Evolutionary conservation across 1,139 yeast genomes (phyloP), one percentile per base, ranked within the genome.

Genomic region (Lodderomyces margitis): DNA sequence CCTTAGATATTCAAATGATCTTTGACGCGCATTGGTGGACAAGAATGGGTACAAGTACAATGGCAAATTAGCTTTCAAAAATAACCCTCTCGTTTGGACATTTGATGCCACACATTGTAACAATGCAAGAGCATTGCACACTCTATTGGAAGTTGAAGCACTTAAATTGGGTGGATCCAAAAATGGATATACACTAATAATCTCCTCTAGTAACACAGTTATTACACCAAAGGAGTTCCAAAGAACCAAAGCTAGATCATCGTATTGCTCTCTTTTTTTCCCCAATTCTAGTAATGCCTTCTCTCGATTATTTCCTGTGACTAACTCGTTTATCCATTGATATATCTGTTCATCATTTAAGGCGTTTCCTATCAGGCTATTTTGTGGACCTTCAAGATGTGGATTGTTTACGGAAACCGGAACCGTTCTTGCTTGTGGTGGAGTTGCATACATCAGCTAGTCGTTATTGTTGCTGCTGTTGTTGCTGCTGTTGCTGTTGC

Each of bases 201-300:
- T 89, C 59, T 92, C 98, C 59, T 88, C 95, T 47, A 92, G 64
- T 38, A 92, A 68, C 12, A 91, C 86, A 1, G 98, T 84, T 95
- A 92, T 89, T 14, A 91, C 97, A 20, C 98, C 98, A 65, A 85
- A 91, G 4, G 97, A 87, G 54, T 92, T 85, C 98, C 98, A 92
- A 46, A 92, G 70, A 5, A 91, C 95, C 36, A 89, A 66, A 1
- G 98, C 98, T 49, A 92, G 74, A 58, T 92, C 98, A 45, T 89
- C 97, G 58, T 87, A 91, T 58, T 88, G 92, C 57, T 92, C 98
- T 50, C 98, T 75, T 56, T 89, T 91, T 59, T 92, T 88, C 7
- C 98, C 97, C 39, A 92, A 70, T 59, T 91, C 98, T 49, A 89
- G 66, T 43, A 92, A 70, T 1, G 98, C 98, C 55, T 92, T 87